These are phyloP conservation scores for Nemania sp. DNA, from an alignment of 2,329 filamentous ascomycete genomes.

Conservation along the genomic window DNA sequence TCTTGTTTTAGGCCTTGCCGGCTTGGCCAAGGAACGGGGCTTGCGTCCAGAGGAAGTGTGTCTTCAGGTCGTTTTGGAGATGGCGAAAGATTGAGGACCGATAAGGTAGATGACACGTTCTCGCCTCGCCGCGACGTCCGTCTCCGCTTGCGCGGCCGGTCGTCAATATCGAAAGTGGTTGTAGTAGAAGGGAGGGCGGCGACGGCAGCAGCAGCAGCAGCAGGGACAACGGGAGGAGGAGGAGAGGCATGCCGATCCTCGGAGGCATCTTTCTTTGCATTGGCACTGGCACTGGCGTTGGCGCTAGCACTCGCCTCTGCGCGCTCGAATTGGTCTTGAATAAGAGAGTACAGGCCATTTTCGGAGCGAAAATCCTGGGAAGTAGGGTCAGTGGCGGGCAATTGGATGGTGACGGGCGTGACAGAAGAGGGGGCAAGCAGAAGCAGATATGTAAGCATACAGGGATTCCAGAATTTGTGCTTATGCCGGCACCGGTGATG, in stretches of 20 bases:
- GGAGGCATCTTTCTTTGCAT: slow-evolving; percentile 32
- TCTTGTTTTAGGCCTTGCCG: neutral
- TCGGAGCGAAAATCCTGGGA: slow-evolving; percentile 71
- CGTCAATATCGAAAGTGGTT: slow-evolving; percentile 36
- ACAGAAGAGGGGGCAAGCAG: neutral
- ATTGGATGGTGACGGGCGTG: neutral
- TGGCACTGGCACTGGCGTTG: slow-evolving; percentile 32
- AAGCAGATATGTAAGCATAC: slow-evolving; percentile 44
- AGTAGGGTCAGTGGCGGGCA: slow-evolving; percentile 19
- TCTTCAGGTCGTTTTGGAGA: neutral
- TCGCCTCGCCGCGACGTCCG: slow-evolving; percentile 29
- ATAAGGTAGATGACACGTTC: neutral
- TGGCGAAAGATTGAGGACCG: neutral
- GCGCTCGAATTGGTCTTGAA: slow-evolving; percentile 68
- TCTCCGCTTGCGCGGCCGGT: slow-evolving; percentile 37
- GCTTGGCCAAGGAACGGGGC: neutral
- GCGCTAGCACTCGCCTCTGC: slow-evolving; percentile 43
- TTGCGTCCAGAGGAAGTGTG: neutral
- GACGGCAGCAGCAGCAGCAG: neutral
- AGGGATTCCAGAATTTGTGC: slow-evolving; percentile 76
- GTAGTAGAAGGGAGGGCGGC: neutral
- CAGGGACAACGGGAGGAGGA: neutral
- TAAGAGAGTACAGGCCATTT: slow-evolving; percentile 73
- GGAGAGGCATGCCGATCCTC: slow-evolving; percentile 26
- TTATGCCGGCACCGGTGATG: slow-evolving; percentile 74